Conservation (phyloP, 805 yeast genomes). For the Hanseniaspora thailandica region DNA sequence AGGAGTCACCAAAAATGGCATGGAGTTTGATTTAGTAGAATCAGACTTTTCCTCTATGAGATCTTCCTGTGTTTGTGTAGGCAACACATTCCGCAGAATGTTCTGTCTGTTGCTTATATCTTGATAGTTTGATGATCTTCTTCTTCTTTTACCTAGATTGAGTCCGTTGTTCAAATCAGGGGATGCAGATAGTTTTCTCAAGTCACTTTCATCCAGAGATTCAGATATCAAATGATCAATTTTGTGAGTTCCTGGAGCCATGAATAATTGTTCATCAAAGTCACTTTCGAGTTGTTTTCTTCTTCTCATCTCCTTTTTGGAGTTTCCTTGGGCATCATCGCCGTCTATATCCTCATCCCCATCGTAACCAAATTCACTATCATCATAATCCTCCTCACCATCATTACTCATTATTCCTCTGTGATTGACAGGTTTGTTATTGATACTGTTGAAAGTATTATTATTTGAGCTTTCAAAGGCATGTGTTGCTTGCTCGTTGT, state of each 20-base stretch:
- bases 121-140: conserved; percentile 13
- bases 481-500: background rate
- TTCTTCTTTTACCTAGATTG: conserved; percentile 9
- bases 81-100: background rate
- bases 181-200: background rate
- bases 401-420: conserved; percentile 11
- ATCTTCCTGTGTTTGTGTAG: background rate
- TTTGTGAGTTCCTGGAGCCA: conserved; percentile 8
- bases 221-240: conserved; percentile 7
- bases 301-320: conserved; percentile 17
- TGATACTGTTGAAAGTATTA: background rate
- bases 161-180: conserved; percentile 7
- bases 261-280: conserved; percentile 12
- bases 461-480: background rate
- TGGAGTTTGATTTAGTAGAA: background rate
- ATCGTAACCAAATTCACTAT: conserved; percentile 13
- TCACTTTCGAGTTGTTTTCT: conserved; percentile 14
- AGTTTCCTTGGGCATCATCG: conserved; percentile 21
- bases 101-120: background rate
- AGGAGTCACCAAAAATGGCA: background rate
- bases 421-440: background rate
- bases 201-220: background rate
- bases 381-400: conserved; percentile 13
- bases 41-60: background rate
- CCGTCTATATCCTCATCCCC: conserved; percentile 21